Evolutionary conservation across 768 basidiomycete species (phyloP).

Genomic region (Rhizopogon rudus): DNA sequence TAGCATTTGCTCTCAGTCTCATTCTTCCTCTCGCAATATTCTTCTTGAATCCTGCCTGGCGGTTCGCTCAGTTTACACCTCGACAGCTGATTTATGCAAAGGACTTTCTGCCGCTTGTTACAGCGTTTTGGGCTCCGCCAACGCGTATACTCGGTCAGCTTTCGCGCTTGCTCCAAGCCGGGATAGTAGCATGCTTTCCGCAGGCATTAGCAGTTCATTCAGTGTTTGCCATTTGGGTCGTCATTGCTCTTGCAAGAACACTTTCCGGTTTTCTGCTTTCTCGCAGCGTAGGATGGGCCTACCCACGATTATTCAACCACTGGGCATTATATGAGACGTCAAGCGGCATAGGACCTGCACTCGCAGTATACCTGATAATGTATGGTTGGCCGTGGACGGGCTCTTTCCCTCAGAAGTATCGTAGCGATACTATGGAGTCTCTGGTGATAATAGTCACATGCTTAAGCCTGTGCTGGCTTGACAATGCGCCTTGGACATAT

Average conservation of each 20-base stretch:
- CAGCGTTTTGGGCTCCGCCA: slow-evolving; percentile 33
- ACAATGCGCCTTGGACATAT: slow-evolving; percentile 38
- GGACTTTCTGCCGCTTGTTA: slow-evolving; percentile 27
- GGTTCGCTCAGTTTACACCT: slow-evolving; percentile 28
- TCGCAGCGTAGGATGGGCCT: slow-evolving; percentile 31
- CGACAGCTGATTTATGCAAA: slow-evolving; percentile 32
- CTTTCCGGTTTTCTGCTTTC: slow-evolving; percentile 18
- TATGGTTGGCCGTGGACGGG: slow-evolving; percentile 3
- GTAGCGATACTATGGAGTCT: slow-evolving; percentile 13
- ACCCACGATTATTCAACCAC: slow-evolving; percentile 34
- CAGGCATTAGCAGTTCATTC: not conserved
- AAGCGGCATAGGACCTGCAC: slow-evolving; percentile 32
- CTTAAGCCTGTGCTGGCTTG: slow-evolving; percentile 20
- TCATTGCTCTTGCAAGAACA: slow-evolving; percentile 13
- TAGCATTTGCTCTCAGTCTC: slow-evolving; percentile 6
- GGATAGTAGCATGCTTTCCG: not conserved
- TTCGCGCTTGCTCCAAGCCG: slow-evolving; percentile 16
- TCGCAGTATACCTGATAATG: slow-evolving; percentile 18
- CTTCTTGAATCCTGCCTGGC: slow-evolving; percentile 5
- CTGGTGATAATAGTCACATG: slow-evolving; percentile 7
- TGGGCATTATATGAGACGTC: slow-evolving; percentile 34
- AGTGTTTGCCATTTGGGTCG: slow-evolving; percentile 13
- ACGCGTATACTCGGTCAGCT: slow-evolving; percentile 13
- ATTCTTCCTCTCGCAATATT: slow-evolving; percentile 11
- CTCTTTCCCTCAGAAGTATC: not conserved